Conservation (phyloP, 176 grass and related monocot species). For the Hyparrhenia diplandra region DNA sequence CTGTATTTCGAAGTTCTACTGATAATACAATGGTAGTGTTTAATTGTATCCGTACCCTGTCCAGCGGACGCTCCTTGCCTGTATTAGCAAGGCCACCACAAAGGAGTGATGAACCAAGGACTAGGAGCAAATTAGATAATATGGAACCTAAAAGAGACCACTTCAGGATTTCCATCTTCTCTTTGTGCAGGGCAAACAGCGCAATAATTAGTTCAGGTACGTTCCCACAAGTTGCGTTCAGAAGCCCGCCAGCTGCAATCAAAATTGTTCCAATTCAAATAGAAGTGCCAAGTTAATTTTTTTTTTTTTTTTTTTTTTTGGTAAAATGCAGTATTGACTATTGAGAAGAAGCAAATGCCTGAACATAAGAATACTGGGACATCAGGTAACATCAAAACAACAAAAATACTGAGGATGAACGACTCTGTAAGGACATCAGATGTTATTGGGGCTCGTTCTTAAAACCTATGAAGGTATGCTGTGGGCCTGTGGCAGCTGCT, state of each 20-base stretch:
- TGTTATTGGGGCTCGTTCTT: neutral
- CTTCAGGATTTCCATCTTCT: constrained; percentile 63
- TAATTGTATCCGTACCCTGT: constrained; percentile 22
- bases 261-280: neutral
- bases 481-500: neutral
- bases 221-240: constrained; percentile 80
- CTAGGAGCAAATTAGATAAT: constrained; percentile 67
- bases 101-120: constrained; percentile 64
- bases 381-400: too few relatives aligned
- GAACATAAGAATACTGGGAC: neutral
- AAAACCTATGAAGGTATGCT: neutral
- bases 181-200: constrained; percentile 50
- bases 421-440: too few relatives aligned
- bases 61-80: constrained; percentile 37
- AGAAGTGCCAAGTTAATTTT: neutral
- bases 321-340: neutral
- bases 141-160: constrained; percentile 69
- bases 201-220: constrained; percentile 60
- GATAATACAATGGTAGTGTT: neutral
- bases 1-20: neutral
- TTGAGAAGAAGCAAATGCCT: neutral
- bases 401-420: neutral
- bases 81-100: constrained; percentile 51
- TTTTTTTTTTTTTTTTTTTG: too few relatives aligned
- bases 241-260: constrained; percentile 55